These are phyloP conservation scores for Mrakia gelida DNA, from an alignment of 768 basidiomycete genomes.

Conservation along the genomic window DNA sequence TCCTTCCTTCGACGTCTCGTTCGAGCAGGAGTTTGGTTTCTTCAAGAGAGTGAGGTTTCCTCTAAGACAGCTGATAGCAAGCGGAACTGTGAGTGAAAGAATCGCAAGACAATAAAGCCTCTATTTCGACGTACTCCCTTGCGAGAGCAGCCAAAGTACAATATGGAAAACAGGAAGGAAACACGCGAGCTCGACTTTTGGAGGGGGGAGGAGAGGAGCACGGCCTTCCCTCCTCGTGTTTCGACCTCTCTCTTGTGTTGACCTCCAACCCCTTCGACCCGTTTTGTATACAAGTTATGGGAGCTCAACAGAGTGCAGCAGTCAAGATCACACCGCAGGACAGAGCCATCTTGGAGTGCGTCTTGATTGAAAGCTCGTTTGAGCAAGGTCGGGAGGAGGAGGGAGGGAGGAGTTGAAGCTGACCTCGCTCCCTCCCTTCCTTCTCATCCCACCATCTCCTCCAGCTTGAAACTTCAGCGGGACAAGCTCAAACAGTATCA, in stretches of 20 bases:
- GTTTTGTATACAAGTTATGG: constrained; percentile 35
- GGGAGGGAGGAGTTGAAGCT: constrained; percentile 29
- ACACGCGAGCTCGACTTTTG: no score
- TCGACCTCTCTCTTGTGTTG: no score
- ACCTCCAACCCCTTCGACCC: neutral
- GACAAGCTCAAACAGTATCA: constrained; percentile 96
- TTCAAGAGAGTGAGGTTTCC: neutral
- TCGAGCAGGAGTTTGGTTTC: neutral
- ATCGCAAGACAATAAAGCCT: constrained; percentile 11
- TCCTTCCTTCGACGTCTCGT: neutral
- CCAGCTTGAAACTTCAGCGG: constrained; percentile 76
- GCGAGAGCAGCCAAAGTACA: neutral
- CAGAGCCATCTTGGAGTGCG: constrained; percentile 90
- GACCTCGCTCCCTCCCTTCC: neutral
- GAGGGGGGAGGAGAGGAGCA: neutral
- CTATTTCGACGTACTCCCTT: neutral
- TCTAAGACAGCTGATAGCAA: constrained; percentile 11
- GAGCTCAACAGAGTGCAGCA: constrained; percentile 41
- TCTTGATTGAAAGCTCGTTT: constrained; percentile 32
- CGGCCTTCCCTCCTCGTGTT: no score
- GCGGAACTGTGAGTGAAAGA: neutral
- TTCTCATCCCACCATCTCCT: neutral
- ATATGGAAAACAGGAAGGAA: neutral
- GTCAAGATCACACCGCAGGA: constrained; percentile 92
- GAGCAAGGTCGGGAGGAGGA: neutral